A percentile compares a stretch with the other conserved stretches of the same genome.
Conservation (phyloP, 164 flowering plant species). For the Berberis vulgaris region DNA sequence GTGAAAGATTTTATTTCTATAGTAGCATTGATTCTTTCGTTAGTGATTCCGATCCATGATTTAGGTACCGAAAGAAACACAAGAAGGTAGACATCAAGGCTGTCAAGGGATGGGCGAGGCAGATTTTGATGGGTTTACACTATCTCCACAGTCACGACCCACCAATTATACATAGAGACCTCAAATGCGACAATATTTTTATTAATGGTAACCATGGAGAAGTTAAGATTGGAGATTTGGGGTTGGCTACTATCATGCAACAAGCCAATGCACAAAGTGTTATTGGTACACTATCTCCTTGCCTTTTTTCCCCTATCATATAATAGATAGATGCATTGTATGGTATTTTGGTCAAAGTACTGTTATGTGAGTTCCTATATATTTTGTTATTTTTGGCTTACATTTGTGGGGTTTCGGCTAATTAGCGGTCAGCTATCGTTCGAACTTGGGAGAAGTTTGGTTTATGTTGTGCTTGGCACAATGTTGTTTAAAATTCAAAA, state of each 20-base stretch:
- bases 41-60: conserved; percentile 7
- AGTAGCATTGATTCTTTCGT: neutral
- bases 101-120: conserved; percentile 63
- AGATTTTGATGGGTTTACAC: conserved; percentile 47
- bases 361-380: too few relatives aligned
- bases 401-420: too few relatives aligned
- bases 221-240: conserved; percentile 66
- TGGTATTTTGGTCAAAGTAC: too few relatives aligned
- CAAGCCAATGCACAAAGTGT: conserved; percentile 1
- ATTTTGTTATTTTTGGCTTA: too few relatives aligned
- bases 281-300: neutral
- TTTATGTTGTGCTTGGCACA: too few relatives aligned
- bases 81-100: conserved; percentile 56
- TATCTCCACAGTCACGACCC: conserved; percentile 60
- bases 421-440: too few relatives aligned
- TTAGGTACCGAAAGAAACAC: conserved; percentile 55
- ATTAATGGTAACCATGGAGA: conserved; percentile 63
- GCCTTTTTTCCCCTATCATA: conserved; percentile 17
- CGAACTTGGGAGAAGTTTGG: too few relatives aligned
- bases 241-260: conserved; percentile 40
- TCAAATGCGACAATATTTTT: conserved; percentile 68
- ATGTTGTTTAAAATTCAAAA: too few relatives aligned
- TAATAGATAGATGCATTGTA: too few relatives aligned
- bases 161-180: conserved; percentile 54
- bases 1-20: neutral